Evolutionary conservation across 2,329 filamentous ascomycete species (phyloP).

Genomic region (Aspergillus piperis): DNA sequence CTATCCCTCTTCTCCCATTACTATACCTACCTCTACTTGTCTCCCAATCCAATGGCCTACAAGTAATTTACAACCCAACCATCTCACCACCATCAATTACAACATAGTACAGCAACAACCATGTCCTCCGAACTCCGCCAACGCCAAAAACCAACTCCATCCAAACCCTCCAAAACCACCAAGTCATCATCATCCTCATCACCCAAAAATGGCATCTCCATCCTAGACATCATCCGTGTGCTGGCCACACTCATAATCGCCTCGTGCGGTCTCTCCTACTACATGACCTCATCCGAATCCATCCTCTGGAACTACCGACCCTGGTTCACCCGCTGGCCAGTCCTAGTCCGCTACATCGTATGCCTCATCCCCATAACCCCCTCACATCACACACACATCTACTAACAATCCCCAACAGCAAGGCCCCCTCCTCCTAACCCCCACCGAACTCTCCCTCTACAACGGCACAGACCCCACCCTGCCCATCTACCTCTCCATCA

Average conservation of each 20-base stretch:
- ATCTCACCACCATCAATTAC: too few relatives aligned
- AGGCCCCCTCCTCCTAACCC: constrained; percentile 70
- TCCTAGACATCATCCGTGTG: constrained; percentile 69
- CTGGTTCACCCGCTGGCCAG: constrained; percentile 61
- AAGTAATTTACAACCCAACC: background rate
- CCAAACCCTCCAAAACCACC: constrained; percentile 9
- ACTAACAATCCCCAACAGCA: constrained; percentile 34
- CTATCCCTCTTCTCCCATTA: background rate
- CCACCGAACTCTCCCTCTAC: constrained; percentile 70
- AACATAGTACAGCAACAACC: background rate
- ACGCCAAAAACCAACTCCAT: constrained; percentile 25
- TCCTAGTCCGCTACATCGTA: constrained; percentile 64
- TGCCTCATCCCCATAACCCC: constrained; percentile 33
- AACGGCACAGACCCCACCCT: constrained; percentile 73
- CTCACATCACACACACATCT: too few relatives aligned
- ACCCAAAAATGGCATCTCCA: constrained; percentile 37
- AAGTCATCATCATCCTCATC: constrained; percentile 1
- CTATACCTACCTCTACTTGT: background rate
- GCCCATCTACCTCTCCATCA: constrained; percentile 87
- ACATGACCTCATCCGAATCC: constrained; percentile 70
- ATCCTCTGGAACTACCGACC: constrained; percentile 68
- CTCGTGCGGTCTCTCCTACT: constrained; percentile 72
- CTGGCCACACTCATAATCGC: constrained; percentile 66
- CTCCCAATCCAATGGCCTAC: background rate
- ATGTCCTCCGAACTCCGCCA: constrained; percentile 38